A percentile compares a stretch with the other conserved stretches of the same genome.
phyloP scores from a whole-genome alignment of 257 asterid genomes.

The Solanum commersonii region DNA sequence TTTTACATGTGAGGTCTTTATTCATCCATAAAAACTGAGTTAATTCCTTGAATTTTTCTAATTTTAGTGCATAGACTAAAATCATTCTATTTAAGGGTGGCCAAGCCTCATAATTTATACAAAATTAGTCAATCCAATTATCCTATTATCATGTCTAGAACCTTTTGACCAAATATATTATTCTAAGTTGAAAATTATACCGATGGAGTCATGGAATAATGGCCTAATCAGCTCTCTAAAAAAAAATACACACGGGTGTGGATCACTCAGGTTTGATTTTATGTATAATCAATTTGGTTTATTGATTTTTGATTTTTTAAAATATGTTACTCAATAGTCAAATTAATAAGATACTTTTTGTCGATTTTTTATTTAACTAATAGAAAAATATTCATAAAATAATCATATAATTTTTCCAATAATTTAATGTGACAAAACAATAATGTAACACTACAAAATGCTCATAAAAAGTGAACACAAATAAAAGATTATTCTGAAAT shows the following conservation, averaged over 20 bases:
- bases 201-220: not conserved
- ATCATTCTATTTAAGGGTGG: not conserved
- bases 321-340: too few species aligned
- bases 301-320: too few species aligned
- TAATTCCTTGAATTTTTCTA: not conserved
- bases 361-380: accelerated
- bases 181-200: not conserved
- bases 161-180: not conserved
- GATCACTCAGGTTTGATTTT: too few species aligned
- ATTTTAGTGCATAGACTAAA: not conserved
- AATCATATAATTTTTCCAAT: too few species aligned
- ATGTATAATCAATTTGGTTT: too few species aligned
- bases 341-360: too few species aligned
- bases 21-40: not conserved
- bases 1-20: not conserved
- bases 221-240: not conserved
- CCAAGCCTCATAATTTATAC: not conserved
- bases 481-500: not conserved
- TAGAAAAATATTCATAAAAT: too few species aligned
- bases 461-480: not conserved
- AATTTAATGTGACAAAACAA: too few species aligned
- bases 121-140: not conserved
- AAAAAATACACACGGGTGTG: not conserved
- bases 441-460: too few species aligned
- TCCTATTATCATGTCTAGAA: not conserved